A percentile compares a stretch with the other conserved stretches of the same genome.
These are phyloP conservation scores for Raphanus hybrid DNA, from an alignment of 441 rosid genomes.

Conservation along the genomic window DNA sequence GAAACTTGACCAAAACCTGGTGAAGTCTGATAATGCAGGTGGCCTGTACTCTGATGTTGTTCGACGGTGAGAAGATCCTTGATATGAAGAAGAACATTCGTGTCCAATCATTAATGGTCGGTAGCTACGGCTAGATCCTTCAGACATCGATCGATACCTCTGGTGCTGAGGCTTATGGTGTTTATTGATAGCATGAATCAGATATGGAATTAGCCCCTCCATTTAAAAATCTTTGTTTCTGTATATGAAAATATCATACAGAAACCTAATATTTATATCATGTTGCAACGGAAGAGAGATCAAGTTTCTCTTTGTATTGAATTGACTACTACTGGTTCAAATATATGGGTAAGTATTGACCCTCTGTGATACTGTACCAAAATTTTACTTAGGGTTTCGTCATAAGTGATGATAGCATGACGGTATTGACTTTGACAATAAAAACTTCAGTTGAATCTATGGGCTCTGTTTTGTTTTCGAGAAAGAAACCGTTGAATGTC, in stretches of 20 bases:
- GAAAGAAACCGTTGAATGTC: conserved; percentile 23
- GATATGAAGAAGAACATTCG: conserved; percentile 16
- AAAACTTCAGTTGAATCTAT: conserved; percentile 20
- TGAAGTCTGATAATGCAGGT: conserved; percentile 44
- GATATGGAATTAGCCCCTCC: conserved; percentile 79
- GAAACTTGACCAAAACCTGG: conserved; percentile 32
- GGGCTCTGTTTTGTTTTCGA: conserved; percentile 5
- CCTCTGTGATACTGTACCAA: conserved; percentile 26
- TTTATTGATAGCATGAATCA: conserved; percentile 59
- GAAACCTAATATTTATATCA: conserved; percentile 28
- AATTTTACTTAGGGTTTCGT: conserved; percentile 16
- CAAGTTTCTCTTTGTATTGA: conserved; percentile 19
- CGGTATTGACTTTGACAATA: conserved; percentile 37
- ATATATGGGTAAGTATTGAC: conserved; percentile 33
- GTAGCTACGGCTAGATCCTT: conserved; percentile 62
- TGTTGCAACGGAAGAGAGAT: conserved; percentile 19
- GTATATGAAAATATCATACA: neutral
- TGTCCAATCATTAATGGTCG: conserved; percentile 50
- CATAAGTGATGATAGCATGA: conserved; percentile 34
- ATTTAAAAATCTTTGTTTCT: conserved; percentile 25
- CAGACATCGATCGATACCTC: conserved; percentile 47
- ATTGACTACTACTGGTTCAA: conserved; percentile 29
- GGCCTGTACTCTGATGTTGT: conserved; percentile 53
- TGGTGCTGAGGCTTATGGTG: conserved; percentile 45
- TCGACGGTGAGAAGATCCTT: conserved; percentile 50